Percentiles rank a stretch among this genome's conserved stretches.
phyloP scores from a whole-genome alignment of 805 yeast species.

The Priceomyces haplophilus region DNA sequence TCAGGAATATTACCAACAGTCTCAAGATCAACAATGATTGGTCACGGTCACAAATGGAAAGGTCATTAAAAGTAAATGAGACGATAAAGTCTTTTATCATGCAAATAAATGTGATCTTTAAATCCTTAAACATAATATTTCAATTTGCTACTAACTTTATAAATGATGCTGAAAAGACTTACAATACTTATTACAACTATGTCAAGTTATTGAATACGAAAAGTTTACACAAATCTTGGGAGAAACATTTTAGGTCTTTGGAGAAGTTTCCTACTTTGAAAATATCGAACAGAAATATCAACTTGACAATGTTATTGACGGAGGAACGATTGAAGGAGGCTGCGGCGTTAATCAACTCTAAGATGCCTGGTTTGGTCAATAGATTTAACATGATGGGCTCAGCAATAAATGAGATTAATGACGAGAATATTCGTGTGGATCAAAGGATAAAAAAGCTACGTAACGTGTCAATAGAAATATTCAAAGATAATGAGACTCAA shows the following conservation, averaged over 20 bases:
- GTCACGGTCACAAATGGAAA: constrained; percentile 46
- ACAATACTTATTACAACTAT: constrained; percentile 36
- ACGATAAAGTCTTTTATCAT: constrained; percentile 23
- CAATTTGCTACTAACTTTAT: constrained; percentile 50
- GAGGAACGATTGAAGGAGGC: constrained; percentile 22
- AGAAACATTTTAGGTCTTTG: constrained; percentile 31
- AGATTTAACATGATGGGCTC: constrained; percentile 31
- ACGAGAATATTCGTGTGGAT: constrained; percentile 35
- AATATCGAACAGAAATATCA: constrained; percentile 25
- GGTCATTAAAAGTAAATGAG: constrained; percentile 32
- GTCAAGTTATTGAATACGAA: constrained; percentile 38
- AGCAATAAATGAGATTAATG: constrained; percentile 35
- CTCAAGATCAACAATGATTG: constrained; percentile 51
- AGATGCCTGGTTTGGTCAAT: constrained; percentile 29
- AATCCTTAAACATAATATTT: constrained; percentile 44
- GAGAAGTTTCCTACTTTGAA: constrained; percentile 35
- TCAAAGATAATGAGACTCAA: constrained; percentile 19
- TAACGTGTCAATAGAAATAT: constrained; percentile 30
- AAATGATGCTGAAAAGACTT: constrained; percentile 46
- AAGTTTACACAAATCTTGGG: constrained; percentile 39
- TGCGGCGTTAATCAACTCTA: constrained; percentile 26
- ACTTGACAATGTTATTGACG: constrained; percentile 33
- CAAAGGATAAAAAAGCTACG: constrained; percentile 40
- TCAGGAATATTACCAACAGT: constrained; percentile 26
- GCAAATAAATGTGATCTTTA: constrained; percentile 42